These are phyloP conservation scores for Fusarium citri DNA, from an alignment of 2,329 filamentous ascomycete genomes.

Conservation along the genomic window DNA sequence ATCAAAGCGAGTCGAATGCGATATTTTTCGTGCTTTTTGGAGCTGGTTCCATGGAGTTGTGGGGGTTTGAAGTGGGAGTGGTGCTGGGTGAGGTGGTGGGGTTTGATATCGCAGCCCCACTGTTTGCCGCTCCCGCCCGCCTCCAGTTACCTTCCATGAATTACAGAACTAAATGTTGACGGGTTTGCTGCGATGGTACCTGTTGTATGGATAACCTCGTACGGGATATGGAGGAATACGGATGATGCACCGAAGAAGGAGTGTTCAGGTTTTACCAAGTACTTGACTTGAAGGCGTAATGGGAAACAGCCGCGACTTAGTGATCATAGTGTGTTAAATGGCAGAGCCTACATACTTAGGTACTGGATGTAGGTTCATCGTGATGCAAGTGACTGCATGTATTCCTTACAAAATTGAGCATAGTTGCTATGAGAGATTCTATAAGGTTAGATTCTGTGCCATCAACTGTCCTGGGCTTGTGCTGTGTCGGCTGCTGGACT, in stretches of 20 bases:
- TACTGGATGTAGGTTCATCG: neutral
- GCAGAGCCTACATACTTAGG: neutral
- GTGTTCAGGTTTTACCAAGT: rapidly evolving
- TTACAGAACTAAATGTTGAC: neutral
- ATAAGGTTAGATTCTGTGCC: too few relatives aligned
- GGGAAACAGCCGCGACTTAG: neutral
- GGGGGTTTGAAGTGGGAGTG: neutral
- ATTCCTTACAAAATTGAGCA: neutral
- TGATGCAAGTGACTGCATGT: neutral
- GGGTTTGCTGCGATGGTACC: neutral
- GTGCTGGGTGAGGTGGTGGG: neutral
- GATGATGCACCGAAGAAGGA: neutral
- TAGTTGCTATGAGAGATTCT: neutral
- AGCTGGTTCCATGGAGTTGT: neutral
- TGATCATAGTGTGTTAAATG: neutral
- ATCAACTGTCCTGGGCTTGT: too few relatives aligned
- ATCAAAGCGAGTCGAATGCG: neutral
- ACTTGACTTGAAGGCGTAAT: neutral
- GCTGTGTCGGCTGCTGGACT: too few relatives aligned
- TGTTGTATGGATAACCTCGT: neutral
- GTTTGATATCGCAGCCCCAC: neutral
- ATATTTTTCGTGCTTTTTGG: neutral
- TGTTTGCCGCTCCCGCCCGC: neutral
- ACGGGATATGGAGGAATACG: neutral
- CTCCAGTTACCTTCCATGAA: neutral